Conservation (phyloP, 805 yeast species). For the Hermanozyma aechmeae region DNA sequence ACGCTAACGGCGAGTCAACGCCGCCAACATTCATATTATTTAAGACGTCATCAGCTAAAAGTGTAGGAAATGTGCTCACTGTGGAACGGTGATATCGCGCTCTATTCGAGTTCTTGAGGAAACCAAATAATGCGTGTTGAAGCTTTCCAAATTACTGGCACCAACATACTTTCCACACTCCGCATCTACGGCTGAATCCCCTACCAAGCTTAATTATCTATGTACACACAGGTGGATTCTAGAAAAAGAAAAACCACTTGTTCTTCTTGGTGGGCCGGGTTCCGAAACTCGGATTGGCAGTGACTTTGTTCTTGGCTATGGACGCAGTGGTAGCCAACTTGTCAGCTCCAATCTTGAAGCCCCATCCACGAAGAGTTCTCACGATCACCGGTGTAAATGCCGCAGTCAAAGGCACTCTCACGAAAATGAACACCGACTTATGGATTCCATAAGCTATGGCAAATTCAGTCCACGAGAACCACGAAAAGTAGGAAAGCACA, state of each 20-base stretch:
- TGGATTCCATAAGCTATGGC: slow-evolving; percentile 90
- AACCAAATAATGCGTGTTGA: too few relatives aligned
- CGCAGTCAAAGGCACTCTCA: slow-evolving; percentile 84
- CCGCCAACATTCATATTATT: too few relatives aligned
- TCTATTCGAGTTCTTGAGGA: too few relatives aligned
- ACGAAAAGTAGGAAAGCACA: slow-evolving; percentile 15
- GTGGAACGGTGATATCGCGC: too few relatives aligned
- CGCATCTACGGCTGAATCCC: too few relatives aligned
- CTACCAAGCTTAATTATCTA: too few relatives aligned
- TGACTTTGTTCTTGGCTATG: slow-evolving; percentile 6
- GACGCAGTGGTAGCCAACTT: slow-evolving; percentile 32
- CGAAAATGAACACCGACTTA: slow-evolving; percentile 64
- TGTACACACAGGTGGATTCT: too few relatives aligned
- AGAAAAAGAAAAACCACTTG: slow-evolving; percentile 55
- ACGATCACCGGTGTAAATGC: slow-evolving; percentile 84
- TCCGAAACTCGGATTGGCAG: slow-evolving; percentile 39
- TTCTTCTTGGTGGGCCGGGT: slow-evolving; percentile 40
- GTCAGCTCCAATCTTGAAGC: slow-evolving; percentile 63
- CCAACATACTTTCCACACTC: too few relatives aligned
- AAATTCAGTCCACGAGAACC: slow-evolving; percentile 66
- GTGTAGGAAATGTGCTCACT: too few relatives aligned
- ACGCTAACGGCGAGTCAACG: too few relatives aligned
- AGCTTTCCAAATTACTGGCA: too few relatives aligned
- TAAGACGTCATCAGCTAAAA: too few relatives aligned
- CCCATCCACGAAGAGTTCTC: slow-evolving; percentile 56